Evolutionary conservation across 2,329 filamentous ascomycete genomes (phyloP).

Genomic region (Trichophyton equinum): DNA sequence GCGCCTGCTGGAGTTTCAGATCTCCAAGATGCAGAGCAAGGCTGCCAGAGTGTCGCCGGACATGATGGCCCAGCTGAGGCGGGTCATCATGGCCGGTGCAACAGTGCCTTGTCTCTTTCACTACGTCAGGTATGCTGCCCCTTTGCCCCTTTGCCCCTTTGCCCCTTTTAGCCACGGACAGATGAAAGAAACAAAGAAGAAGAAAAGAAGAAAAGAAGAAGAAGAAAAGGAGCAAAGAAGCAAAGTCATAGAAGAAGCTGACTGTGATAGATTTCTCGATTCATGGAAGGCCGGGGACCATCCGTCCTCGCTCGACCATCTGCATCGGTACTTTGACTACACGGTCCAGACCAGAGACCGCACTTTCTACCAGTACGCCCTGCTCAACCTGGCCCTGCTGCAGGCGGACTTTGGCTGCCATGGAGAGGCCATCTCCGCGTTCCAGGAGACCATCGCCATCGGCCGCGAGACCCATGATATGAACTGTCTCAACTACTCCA

Average conservation of each 20-base stretch:
- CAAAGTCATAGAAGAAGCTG: neutral
- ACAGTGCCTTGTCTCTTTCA: constrained; percentile 61
- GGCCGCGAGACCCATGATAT: constrained; percentile 87
- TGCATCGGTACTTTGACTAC: constrained; percentile 95
- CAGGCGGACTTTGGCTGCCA: constrained; percentile 93
- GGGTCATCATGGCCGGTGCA: constrained; percentile 54
- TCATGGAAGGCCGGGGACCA: constrained; percentile 87
- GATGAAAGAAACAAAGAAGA: neutral
- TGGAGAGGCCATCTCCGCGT: constrained; percentile 77
- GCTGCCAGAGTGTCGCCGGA: constrained; percentile 66
- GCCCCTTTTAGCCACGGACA: no score
- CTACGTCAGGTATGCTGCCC: constrained; percentile 50
- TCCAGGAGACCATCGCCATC: constrained; percentile 91
- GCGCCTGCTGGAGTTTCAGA: constrained; percentile 71
- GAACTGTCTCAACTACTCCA: constrained; percentile 81
- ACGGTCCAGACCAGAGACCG: constrained; percentile 76
- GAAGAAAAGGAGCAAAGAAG: neutral
- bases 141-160: neutral
- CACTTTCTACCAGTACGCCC: constrained; percentile 83
- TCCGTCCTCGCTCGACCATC: constrained; percentile 72
- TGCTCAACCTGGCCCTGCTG: constrained; percentile 84
- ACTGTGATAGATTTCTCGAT: constrained; percentile 59
- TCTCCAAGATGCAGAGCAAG: constrained; percentile 76
- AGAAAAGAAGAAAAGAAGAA: neutral
- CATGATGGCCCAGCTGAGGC: constrained; percentile 58